A percentile compares a stretch with the other conserved stretches of the same genome.
phyloP scores from a whole-genome alignment of 768 basidiomycete genomes.

The Russula compacta region DNA sequence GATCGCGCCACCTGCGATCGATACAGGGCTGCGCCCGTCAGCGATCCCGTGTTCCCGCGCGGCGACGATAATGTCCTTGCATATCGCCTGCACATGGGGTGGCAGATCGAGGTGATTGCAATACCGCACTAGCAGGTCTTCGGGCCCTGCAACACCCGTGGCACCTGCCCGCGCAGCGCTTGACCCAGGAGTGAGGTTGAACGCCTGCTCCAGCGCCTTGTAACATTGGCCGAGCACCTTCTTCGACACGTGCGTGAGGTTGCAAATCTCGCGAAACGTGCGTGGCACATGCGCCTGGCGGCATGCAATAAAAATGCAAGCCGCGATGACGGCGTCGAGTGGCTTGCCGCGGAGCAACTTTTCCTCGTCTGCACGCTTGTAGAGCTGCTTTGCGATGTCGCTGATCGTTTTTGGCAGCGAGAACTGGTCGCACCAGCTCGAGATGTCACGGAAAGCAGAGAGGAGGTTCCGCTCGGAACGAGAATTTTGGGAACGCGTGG shows the following conservation, averaged over 20 bases:
- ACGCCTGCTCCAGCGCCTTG: slow-evolving; percentile 79
- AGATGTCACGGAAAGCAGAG: slow-evolving; percentile 84
- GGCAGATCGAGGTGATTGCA: slow-evolving; percentile 89
- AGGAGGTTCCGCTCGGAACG: slow-evolving; percentile 81
- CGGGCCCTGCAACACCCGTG: slow-evolving; percentile 51
- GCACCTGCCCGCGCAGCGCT: slow-evolving; percentile 35
- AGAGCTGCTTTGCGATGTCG: slow-evolving; percentile 94
- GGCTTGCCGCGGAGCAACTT: slow-evolving; percentile 87
- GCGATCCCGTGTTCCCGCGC: slow-evolving; percentile 81
- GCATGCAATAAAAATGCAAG: slow-evolving; percentile 97
- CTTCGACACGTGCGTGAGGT: slow-evolving; percentile 88
- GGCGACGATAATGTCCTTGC: slow-evolving; percentile 70
- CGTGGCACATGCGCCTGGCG: slow-evolving; percentile 91
- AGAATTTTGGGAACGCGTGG: slow-evolving; percentile 67
- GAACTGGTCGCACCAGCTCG: slow-evolving; percentile 92
- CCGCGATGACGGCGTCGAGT: slow-evolving; percentile 88
- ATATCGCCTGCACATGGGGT: slow-evolving; percentile 72
- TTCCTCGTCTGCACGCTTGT: slow-evolving; percentile 95
- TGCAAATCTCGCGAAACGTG: slow-evolving; percentile 93
- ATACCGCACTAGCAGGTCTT: slow-evolving; percentile 84
- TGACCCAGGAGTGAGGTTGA: slow-evolving; percentile 80
- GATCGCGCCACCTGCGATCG: slow-evolving; percentile 97
- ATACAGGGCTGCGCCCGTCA: slow-evolving; percentile 90
- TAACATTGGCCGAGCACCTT: slow-evolving; percentile 92
- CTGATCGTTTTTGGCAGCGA: slow-evolving; percentile 88